Percentiles rank a stretch among this genome's conserved stretches.
Conservation (phyloP, 768 basidiomycete genomes). For the Boletus speciosus region DNA sequence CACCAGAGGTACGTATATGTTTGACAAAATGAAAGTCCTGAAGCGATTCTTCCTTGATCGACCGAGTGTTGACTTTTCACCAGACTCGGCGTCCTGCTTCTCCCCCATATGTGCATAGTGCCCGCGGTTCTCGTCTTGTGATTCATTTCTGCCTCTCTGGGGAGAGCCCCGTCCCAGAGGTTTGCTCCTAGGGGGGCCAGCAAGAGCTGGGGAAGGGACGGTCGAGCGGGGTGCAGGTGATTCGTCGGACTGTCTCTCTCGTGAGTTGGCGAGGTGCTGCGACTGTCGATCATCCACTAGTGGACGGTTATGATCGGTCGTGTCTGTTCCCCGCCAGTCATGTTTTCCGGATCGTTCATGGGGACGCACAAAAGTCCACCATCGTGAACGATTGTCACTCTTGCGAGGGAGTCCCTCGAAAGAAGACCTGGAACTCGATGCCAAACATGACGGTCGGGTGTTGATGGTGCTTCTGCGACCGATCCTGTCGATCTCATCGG, state of each 20-base stretch:
- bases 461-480: constrained; percentile 33
- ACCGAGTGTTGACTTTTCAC: constrained; percentile 26
- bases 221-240: constrained; percentile 24
- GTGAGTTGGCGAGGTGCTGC: constrained; percentile 6
- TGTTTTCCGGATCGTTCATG: constrained; percentile 32
- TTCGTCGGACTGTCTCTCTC: constrained; percentile 21
- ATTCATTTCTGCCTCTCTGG: constrained; percentile 36
- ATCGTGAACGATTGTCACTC: constrained; percentile 45
- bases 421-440: constrained; percentile 48
- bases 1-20: constrained; percentile 78
- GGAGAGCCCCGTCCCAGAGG: constrained; percentile 70
- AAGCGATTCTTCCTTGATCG: constrained; percentile 45
- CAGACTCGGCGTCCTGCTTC: constrained; percentile 27
- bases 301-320: background rate
- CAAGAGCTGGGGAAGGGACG: constrained; percentile 31
- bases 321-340: constrained; percentile 2
- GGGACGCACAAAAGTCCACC: constrained; percentile 74
- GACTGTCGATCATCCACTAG: constrained; percentile 15
- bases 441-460: constrained; percentile 48
- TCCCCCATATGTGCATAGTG: constrained; percentile 19
- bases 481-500: constrained; percentile 36
- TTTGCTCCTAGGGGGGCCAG: constrained; percentile 51
- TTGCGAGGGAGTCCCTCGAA: constrained; percentile 28
- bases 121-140: constrained; percentile 7
- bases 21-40: constrained; percentile 66